Evolutionary conservation across 192 early-diverging fungal genomes (phyloP), one percentile per base, ranked within the genome.

Genomic region (Podila horticola): DNA sequence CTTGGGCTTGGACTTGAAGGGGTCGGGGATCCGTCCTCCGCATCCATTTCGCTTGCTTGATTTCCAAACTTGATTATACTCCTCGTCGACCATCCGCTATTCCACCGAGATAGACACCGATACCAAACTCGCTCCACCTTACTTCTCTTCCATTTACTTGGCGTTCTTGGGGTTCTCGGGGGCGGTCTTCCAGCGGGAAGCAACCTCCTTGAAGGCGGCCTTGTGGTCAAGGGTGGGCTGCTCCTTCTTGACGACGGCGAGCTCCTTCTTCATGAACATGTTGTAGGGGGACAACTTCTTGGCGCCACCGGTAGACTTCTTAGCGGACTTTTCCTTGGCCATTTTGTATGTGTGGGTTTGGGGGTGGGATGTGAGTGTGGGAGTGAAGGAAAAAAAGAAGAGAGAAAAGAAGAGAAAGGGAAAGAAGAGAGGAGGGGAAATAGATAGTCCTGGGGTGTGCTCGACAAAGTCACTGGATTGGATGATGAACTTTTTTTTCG

Each of bases 201-300:
- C 91, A 57, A 88, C 91, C 72, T 82, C 74, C 82, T 88, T 90
- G 84, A 93, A 93, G 65, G 92, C 91, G 5, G 87, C 90, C 86
- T 89, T 91, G 86, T 93, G 92, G 64, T 76, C 64, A 45, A 92
- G 81, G 58, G 64, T 62, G 20, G 92, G 91, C 79, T 89, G 85
- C 72, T 83, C 74, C 26, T 73, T 72, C 88, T 93, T 93, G 87
- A 89, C 86, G 81, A 89, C 89, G 74, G 88, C 75, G 15, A 93
- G 84, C 85, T 91, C 86, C n/a, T 74, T 61, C 86, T 92, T 92
- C 90, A 92, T 92, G 81, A 86, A 92, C 72, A 84, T 84, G 85
- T 93, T 91, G 85, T 93, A 93, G 62, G 88, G 83, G 30, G 89
- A 88, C 57, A 87, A 31, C 77, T 81, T 81, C 77, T 81, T 81